Evolutionary conservation across 768 basidiomycete species (phyloP).

Genomic region (Trametopsis cervina): DNA sequence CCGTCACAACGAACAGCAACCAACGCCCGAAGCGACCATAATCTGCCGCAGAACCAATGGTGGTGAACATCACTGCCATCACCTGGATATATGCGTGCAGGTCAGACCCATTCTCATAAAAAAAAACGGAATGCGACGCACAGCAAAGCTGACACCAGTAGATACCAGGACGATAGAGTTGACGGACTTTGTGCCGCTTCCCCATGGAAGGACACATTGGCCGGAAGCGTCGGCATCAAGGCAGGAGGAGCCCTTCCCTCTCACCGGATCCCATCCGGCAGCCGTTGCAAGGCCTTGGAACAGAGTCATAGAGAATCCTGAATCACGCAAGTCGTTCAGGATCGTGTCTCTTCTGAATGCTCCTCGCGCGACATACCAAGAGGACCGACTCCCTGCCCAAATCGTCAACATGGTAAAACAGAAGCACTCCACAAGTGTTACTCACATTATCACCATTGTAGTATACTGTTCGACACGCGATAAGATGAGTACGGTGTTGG

Average conservation of each 20-base stretch:
- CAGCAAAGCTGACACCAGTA: constrained; percentile 71
- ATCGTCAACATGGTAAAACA: not conserved
- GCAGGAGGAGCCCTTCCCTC: constrained; percentile 69
- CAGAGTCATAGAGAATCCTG: constrained; percentile 57
- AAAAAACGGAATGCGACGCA: constrained; percentile 24
- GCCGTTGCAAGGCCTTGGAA: constrained; percentile 67
- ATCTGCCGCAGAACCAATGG: constrained; percentile 62
- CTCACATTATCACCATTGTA: constrained; percentile 78
- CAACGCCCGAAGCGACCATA: constrained; percentile 74
- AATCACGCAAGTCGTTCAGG: not conserved
- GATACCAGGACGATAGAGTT: constrained; percentile 72
- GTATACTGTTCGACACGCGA: constrained; percentile 45
- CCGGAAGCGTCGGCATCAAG: constrained; percentile 49
- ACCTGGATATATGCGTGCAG: constrained; percentile 37
- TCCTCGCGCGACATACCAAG: constrained; percentile 24
- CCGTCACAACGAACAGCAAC: constrained; percentile 63
- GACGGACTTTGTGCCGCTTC: constrained; percentile 62
- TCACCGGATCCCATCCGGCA: constrained; percentile 69
- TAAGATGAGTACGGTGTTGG: constrained; percentile 1
- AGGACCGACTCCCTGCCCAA: constrained; percentile 58
- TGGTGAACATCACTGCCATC: constrained; percentile 80
- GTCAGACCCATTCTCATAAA: not conserved
- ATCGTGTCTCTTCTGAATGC: constrained; percentile 1
- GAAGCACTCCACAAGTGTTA: not conserved
- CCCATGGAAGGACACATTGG: constrained; percentile 76